Evolutionary conservation across 495 filamentous ascomycete genomes (phyloP), one percentile per base, ranked within the genome.

Genomic region (Halenospora varia): DNA sequence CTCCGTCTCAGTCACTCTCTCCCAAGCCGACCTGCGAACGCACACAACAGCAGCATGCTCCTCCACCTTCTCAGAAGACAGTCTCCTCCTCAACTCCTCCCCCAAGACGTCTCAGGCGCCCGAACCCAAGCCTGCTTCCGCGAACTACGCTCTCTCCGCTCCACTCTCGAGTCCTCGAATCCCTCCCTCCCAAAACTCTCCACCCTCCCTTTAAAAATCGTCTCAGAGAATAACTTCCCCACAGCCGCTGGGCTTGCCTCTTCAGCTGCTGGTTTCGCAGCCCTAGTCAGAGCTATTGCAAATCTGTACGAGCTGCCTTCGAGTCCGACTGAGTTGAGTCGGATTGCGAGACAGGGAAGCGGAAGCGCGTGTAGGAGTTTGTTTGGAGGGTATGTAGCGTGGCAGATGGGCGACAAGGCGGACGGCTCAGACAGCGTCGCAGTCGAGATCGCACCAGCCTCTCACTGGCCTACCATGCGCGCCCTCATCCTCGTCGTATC

Each of bases 171-270:
- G 69, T 75, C 75, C 50, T 71, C 78, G 44, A 74, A 96, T 67
- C 62, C 84, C 0, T 82, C 84, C 19, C 79, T 95, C 18, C 91
- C 94, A 3, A 87, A 87, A 65, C 81, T 98, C 48, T 87, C 88
- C 19, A 67, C 74, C 49, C 77, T 84, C 60, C 85, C 88, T 20
- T 82, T 98, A 51, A 85, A 85, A 44, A 85, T 97, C 59, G 90
- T 92, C 53, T 90, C 87, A 57, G 86, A 90, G 72, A 98, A 98
- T 81, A 98, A 98, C 78, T 98, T 98, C 82, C 94, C 94, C 52
- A 98, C 94, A 22, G 94, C 94, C 25, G 94, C 94, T n/a, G 94
- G 94, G 15, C 85, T 98, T 18, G 94, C 94, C 22, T 89, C 84
- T 48, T 94, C 88, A 0, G 94, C 94, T 13, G 94, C 94, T 3